phyloP scores from a whole-genome alignment of 306 rosid genomes.

The Corylus avellana region DNA sequence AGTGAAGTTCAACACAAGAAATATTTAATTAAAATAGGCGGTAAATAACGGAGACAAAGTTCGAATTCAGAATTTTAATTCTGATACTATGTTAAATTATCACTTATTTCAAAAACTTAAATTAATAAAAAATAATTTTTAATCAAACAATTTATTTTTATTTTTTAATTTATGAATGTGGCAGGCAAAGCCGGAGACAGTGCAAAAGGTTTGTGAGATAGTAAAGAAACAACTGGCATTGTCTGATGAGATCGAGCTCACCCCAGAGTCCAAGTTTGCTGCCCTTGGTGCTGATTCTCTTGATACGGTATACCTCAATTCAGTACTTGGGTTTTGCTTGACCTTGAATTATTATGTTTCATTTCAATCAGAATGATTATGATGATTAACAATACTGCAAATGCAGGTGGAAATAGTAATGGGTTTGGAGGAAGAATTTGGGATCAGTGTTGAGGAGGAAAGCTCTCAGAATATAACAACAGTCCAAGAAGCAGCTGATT shows the following conservation, averaged over 20 bases:
- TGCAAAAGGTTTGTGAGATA: slow-evolving; percentile 44
- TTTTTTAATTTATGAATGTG: neutral
- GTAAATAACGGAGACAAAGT: no score
- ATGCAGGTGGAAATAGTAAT: slow-evolving; percentile 61
- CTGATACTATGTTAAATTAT: no score
- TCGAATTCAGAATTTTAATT: no score
- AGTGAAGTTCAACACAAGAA: no score
- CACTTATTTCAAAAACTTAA: no score
- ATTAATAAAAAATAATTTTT: no score
- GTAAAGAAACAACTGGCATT: slow-evolving; percentile 59
- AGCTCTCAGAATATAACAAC: slow-evolving; percentile 44
- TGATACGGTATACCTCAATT: slow-evolving; percentile 41
- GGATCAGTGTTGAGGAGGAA: slow-evolving; percentile 44
- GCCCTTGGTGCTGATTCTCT: slow-evolving; percentile 66
- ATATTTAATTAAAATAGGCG: no score
- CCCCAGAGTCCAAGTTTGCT: slow-evolving; percentile 49
- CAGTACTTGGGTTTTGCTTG: neutral
- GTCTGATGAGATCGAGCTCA: slow-evolving; percentile 42
- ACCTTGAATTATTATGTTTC: neutral
- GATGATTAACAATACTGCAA: no score
- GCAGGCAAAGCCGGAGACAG: slow-evolving; percentile 42
- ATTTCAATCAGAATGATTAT: neutral
- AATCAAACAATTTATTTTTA: neutral
- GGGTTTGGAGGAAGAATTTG: slow-evolving; percentile 55
- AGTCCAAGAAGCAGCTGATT: slow-evolving; percentile 53